phyloP scores from a whole-genome alignment of 225 moss, liverwort and hornwort species.

The Climacium dendroides region DNA sequence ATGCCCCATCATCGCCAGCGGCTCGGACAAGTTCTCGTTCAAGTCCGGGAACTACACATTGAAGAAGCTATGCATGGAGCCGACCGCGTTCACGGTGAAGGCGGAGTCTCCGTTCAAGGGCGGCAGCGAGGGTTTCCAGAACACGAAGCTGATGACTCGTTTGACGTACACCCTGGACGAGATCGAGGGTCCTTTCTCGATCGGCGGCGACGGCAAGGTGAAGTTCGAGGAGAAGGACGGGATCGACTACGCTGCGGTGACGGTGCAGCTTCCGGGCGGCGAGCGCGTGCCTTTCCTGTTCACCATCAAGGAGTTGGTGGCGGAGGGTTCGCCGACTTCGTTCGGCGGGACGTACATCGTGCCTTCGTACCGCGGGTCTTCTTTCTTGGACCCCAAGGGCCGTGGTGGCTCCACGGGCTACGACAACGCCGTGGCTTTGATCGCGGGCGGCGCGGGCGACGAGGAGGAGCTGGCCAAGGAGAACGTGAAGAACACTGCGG shows the following conservation, averaged over 20 bases:
- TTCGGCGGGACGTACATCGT: constrained; percentile 54
- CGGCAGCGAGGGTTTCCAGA: constrained; percentile 41
- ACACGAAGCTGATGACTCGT: constrained; percentile 82
- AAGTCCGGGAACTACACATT: constrained; percentile 47
- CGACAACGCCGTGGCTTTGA: constrained; percentile 67
- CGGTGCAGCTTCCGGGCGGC: constrained; percentile 78
- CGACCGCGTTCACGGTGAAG: constrained; percentile 80
- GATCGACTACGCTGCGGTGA: constrained; percentile 86
- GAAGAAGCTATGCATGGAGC: constrained; percentile 78
- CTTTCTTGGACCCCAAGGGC: constrained; percentile 91
- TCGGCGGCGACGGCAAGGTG: constrained; percentile 32
- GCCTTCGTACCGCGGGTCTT: constrained; percentile 81
- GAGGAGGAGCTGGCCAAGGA: constrained; percentile 74
- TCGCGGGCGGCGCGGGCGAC: constrained; percentile 68
- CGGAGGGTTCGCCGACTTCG: constrained; percentile 23
- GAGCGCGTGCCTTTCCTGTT: constrained; percentile 86
- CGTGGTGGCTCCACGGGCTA: constrained; percentile 83
- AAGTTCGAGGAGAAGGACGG: constrained; percentile 73
- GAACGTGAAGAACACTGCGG: constrained; percentile 64
- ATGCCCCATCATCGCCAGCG: constrained; percentile 51
- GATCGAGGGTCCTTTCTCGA: constrained; percentile 43
- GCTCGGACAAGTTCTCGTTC: constrained; percentile 17
- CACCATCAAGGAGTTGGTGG: constrained; percentile 74
- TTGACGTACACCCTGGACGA: constrained; percentile 79
- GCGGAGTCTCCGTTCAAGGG: constrained; percentile 68